phyloP scores from a whole-genome alignment of 495 filamentous ascomycete species.

The Xeromyces bisporus region DNA sequence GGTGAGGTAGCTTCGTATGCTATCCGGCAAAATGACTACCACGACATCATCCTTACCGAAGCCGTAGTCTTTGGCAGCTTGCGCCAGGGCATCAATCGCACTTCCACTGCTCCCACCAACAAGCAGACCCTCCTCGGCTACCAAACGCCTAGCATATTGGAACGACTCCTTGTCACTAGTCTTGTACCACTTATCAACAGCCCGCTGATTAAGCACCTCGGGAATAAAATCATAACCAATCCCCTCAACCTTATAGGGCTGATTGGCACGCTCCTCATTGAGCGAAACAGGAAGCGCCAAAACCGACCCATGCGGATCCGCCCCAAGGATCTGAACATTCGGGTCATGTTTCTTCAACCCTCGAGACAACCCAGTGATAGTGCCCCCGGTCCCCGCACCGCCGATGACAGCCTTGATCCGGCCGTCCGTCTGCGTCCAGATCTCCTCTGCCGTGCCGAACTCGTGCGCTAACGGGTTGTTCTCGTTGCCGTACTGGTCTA shows the following conservation, averaged over 20 bases:
- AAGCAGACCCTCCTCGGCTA: slow-evolving; percentile 85
- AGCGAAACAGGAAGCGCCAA: slow-evolving; percentile 61
- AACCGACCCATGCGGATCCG: slow-evolving; percentile 80
- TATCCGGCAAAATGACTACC: slow-evolving; percentile 84
- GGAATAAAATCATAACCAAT: slow-evolving; percentile 98
- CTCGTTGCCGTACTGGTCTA: slow-evolving; percentile 87
- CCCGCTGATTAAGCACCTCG: slow-evolving; percentile 66
- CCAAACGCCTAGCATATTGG: slow-evolving; percentile 69
- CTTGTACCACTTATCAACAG: slow-evolving; percentile 95
- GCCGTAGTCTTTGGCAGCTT: slow-evolving; percentile 56
- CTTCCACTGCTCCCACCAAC: slow-evolving; percentile 91
- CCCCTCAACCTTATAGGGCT: slow-evolving; percentile 92
- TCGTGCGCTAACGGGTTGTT: slow-evolving; percentile 94
- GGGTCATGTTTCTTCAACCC: slow-evolving; percentile 77
- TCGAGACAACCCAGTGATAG: slow-evolving; percentile 75
- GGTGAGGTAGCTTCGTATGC: slow-evolving; percentile 92
- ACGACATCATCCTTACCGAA: slow-evolving; percentile 65
- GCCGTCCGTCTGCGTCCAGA: slow-evolving; percentile 82
- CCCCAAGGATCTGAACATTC: slow-evolving; percentile 69
- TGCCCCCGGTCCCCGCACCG: slow-evolving; percentile 89
- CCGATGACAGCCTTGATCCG: slow-evolving; percentile 74
- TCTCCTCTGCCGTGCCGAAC: slow-evolving; percentile 86
- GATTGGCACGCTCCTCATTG: slow-evolving; percentile 63
- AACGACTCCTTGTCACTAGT: slow-evolving; percentile 89
- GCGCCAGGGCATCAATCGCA: slow-evolving; percentile 71